These are phyloP conservation scores for Backusella luteola DNA, from an alignment of 192 early-diverging fungal genomes.

Conservation along the genomic window DNA sequence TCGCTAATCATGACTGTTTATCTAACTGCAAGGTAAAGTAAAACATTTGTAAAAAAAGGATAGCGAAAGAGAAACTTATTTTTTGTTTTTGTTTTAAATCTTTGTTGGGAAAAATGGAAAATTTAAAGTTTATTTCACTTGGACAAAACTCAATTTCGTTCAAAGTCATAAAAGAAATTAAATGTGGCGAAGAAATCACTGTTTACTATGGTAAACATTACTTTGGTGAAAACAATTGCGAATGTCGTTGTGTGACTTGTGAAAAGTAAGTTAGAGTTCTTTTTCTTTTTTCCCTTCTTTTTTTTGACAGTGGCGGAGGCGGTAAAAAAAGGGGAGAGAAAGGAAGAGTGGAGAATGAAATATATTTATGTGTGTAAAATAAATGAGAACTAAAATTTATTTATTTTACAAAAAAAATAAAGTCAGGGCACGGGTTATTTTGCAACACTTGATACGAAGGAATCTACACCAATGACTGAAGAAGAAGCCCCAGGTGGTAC, in stretches of 20 bases:
- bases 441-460: conserved; percentile 14
- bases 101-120: neutral
- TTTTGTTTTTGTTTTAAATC: neutral
- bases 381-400: neutral
- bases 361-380: neutral
- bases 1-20: conserved; percentile 64
- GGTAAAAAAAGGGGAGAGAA: neutral
- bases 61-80: neutral
- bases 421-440: conserved; percentile 13
- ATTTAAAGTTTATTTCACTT: conserved; percentile 40
- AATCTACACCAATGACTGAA: conserved; percentile 7
- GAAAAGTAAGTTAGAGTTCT: conserved; percentile 37
- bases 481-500: conserved; percentile 1
- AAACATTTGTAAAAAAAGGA: neutral
- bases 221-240: conserved; percentile 58
- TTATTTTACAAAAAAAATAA: neutral
- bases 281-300: neutral
- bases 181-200: conserved; percentile 60
- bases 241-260: conserved; percentile 61
- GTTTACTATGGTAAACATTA: conserved; percentile 59
- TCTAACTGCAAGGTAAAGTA: conserved; percentile 45
- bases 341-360: neutral
- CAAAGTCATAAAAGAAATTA: conserved; percentile 48
- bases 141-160: conserved; percentile 54
- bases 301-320: conserved; percentile 1